Base-by-base conservation (phyloP, 306 rosid species). In the Medicago arabica region DNA sequence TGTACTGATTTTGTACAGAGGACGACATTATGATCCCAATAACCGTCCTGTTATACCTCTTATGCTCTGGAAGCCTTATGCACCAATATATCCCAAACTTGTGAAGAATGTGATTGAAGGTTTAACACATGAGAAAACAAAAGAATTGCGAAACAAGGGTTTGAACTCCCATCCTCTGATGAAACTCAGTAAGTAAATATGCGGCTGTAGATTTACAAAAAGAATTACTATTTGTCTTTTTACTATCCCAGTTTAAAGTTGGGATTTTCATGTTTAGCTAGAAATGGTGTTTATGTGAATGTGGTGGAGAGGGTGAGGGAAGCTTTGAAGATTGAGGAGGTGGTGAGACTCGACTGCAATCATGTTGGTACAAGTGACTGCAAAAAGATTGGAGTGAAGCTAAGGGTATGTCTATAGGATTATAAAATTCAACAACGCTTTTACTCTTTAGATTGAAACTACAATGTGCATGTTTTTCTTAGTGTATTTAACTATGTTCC, bases 51-150 rank as follows among this genome's bases (percentile, higher is more conserved):
- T 83, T 41, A 86, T 95, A 19, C 98, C 97, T 61, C 80, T 89
- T 40, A 95, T 95, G 97, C 75, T 95, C 61, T 95, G 98, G 98
- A 95, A 85, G 80, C 98, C 97, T n/a, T 92, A 92, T 72, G 86
- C 96, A 6, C 97, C 96, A 5, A 87, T 95, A 69, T 95, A 95
- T 80, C 93, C 93, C 7, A 92, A 82, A 88, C 98, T 95, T 83
- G 96, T 95, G 79, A 92, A 83, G 85, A 90, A 84, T 83, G 88
- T 85, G 50, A 83, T 84, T 12, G 89, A 87, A 64, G 92, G 96
- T 34, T 86, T 92, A 76, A 72, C 98, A 0, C 72, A 83, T 55
- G 91, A 86, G 74, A 90, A 83, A 82, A 95, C 83, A 6, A 92
- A 92, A 87, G 92, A 89, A 82, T 76, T 92, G 83, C 89, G 97